Evolutionary conservation across 257 asterid species (phyloP).

Genomic region (Agastache rugosa): DNA sequence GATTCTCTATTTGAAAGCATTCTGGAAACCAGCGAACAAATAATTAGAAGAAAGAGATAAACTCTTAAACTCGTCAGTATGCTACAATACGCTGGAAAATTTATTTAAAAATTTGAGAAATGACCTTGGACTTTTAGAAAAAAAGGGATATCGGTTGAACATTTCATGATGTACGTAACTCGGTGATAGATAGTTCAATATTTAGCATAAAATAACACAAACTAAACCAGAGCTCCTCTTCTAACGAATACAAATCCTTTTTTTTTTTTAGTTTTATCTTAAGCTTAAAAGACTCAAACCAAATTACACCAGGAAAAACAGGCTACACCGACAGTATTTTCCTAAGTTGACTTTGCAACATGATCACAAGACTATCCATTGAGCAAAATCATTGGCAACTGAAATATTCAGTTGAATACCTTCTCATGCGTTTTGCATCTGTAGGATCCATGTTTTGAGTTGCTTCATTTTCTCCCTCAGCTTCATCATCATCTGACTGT

Average conservation of each 20-base stretch:
- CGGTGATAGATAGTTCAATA: neutral
- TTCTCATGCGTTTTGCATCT: conserved; percentile 87
- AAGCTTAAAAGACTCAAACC: conserved; percentile 12
- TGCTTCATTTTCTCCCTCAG: conserved; percentile 79
- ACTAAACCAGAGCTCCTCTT: conserved; percentile 8
- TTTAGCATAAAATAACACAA: conserved; percentile 11
- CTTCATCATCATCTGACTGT: conserved; percentile 88
- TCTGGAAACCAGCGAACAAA: conserved; percentile 52
- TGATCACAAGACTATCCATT: neutral
- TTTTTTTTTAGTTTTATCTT: neutral
- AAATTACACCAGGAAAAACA: neutral
- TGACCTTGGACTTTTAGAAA: conserved; percentile 16
- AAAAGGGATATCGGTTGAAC: neutral
- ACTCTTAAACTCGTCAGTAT: conserved; percentile 57
- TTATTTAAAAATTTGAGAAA: neutral
- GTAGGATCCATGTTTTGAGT: conserved; percentile 65
- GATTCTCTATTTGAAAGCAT: conserved; percentile 99
- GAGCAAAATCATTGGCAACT: conserved; percentile 19
- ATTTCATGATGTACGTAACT: conserved; percentile 9
- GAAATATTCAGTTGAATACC: conserved; percentile 56
- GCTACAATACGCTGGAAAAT: conserved; percentile 5
- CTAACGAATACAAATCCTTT: neutral
- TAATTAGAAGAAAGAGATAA: conserved; percentile 30
- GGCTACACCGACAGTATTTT: neutral
- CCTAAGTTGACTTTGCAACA: neutral